These are phyloP conservation scores for Mucor racemosus DNA, from an alignment of 371 early-diverging fungal genomes.

Conservation along the genomic window DNA sequence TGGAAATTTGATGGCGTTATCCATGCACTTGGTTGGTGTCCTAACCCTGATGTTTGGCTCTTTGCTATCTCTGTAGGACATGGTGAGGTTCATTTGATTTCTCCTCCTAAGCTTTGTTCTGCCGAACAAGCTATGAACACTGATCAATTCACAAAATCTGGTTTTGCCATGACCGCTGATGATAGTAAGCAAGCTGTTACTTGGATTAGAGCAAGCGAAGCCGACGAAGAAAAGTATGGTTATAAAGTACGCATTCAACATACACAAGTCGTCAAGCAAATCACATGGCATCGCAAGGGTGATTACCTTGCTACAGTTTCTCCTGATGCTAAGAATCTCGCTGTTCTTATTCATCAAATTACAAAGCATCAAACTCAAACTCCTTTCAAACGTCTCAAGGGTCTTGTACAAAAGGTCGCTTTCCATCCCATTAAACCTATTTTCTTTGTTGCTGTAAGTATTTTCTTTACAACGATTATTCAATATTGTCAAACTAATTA, in stretches of 20 bases:
- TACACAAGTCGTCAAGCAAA: slow-evolving; percentile 70
- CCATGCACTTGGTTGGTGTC: slow-evolving; percentile 88
- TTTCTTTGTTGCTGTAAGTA: slow-evolving; percentile 87
- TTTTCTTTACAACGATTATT: background rate
- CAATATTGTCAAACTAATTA: background rate
- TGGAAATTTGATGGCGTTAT: slow-evolving; percentile 76
- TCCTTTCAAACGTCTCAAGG: slow-evolving; percentile 88
- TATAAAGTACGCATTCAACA: slow-evolving; percentile 58
- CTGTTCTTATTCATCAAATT: slow-evolving; percentile 92
- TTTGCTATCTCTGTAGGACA: slow-evolving; percentile 78
- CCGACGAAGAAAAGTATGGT: slow-evolving; percentile 58
- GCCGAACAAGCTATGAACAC: slow-evolving; percentile 53
- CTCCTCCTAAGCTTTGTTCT: slow-evolving; percentile 58
- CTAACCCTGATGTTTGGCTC: slow-evolving; percentile 75
- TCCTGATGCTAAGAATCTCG: slow-evolving; percentile 65
- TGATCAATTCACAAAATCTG: slow-evolving; percentile 58
- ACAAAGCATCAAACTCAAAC: slow-evolving; percentile 86
- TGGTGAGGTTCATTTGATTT: slow-evolving; percentile 56
- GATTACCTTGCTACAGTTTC: slow-evolving; percentile 92
- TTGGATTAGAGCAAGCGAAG: slow-evolving; percentile 68
- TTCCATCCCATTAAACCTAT: slow-evolving; percentile 96
- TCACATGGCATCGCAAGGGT: slow-evolving; percentile 96
- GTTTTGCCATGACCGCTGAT: slow-evolving; percentile 42
- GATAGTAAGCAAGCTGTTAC: slow-evolving; percentile 43
- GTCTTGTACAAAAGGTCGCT: slow-evolving; percentile 83